Conservation (phyloP, 163 green algal genomes). For the Coccomyxa subellipsoidea region DNA sequence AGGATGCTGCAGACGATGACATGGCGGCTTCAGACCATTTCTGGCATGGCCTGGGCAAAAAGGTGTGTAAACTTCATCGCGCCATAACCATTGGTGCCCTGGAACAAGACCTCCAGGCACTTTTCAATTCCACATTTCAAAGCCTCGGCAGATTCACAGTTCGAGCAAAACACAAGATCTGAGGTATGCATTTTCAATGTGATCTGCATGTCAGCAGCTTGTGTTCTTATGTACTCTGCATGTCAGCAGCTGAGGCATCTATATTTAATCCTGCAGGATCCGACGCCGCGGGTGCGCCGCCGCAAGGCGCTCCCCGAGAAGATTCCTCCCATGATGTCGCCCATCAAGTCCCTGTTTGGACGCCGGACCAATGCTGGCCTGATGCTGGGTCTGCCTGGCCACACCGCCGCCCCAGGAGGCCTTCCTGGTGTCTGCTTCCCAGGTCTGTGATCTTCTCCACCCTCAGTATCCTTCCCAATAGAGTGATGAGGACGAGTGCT, state of each 20-base stretch:
- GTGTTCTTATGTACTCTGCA: too few relatives aligned
- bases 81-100: too few relatives aligned
- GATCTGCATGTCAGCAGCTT: too few relatives aligned
- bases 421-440: conserved; percentile 2
- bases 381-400: not conserved
- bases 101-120: too few relatives aligned
- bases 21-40: not conserved
- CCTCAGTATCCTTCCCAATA: not conserved
- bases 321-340: conserved; percentile 31
- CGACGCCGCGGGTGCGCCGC: conserved; percentile 31
- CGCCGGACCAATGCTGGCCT: conserved; percentile 2
- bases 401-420: not conserved
- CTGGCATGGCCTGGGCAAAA: not conserved
- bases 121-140: too few relatives aligned
- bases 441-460: not conserved
- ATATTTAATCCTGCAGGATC: not conserved
- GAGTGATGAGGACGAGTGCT: too few relatives aligned
- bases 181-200: too few relatives aligned
- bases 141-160: too few relatives aligned
- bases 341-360: conserved; percentile 43
- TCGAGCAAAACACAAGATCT: too few relatives aligned
- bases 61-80: too few relatives aligned
- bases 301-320: conserved; percentile 44
- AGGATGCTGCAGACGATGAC: not conserved
- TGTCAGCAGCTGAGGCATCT: too few relatives aligned